Conservation (phyloP, 2,329 filamentous ascomycete species). For the Alternaria brassicae region DNA sequence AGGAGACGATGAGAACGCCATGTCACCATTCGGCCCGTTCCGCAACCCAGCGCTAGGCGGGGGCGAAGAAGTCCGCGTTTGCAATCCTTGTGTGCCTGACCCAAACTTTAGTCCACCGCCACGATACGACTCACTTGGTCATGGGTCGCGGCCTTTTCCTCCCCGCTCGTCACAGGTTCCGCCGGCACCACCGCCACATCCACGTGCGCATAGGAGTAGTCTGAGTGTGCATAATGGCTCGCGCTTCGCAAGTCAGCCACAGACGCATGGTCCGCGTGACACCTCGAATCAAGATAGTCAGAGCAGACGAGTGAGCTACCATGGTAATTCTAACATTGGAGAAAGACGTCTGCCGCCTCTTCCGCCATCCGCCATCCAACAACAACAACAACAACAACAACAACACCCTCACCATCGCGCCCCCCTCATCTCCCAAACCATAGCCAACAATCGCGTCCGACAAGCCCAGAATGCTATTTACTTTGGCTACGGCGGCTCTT, state of each 20-base stretch:
- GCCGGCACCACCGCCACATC: conserved; percentile 19
- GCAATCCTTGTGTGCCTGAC: conserved; percentile 76
- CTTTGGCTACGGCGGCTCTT: conserved; percentile 15
- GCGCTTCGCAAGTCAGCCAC: conserved; percentile 24
- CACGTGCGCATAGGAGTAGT: conserved; percentile 30
- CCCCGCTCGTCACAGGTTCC: conserved; percentile 17
- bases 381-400: conserved; percentile 14
- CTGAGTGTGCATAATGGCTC: conserved; percentile 31
- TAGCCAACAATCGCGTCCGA: conserved; percentile 8
- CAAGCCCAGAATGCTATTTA: conserved; percentile 13
- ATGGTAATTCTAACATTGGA: conserved; percentile 27
- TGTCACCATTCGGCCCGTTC: conserved; percentile 38
- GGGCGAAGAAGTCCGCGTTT: conserved; percentile 72
- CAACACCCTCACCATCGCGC: conserved; percentile 18
- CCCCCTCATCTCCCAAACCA: conserved; percentile 20
- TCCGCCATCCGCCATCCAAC: conserved; percentile 17
- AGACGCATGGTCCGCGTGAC: conserved; percentile 29
- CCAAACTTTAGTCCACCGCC: conserved; percentile 68
- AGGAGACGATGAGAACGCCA: conserved; percentile 44
- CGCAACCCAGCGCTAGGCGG: conserved; percentile 64
- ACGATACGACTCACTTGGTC: conserved; percentile 48
- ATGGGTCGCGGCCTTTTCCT: conserved; percentile 10
- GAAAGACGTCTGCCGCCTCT: conserved; percentile 38
- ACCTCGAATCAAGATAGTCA: conserved; percentile 26
- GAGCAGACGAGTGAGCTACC: conserved; percentile 35